Percentiles rank a stretch among this genome's conserved stretches.
Evolutionary conservation across 2,329 filamentous ascomycete species (phyloP).

Genomic region (Fusarium sp.): DNA sequence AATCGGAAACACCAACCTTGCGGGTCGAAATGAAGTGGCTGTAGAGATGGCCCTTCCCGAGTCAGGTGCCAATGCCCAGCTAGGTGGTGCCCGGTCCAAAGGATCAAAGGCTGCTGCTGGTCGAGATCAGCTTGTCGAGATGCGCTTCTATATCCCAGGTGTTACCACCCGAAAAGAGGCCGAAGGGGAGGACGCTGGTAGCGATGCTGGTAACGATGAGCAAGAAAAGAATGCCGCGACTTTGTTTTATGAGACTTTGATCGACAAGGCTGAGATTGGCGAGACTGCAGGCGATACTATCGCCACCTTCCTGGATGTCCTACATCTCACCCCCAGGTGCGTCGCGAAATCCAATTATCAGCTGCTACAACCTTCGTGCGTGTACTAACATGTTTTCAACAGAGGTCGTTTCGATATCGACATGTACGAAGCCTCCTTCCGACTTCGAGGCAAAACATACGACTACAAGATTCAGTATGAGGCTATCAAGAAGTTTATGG

Average conservation of each 20-base stretch:
- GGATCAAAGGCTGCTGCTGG: slow-evolving; percentile 92
- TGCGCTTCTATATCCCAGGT: slow-evolving; percentile 98
- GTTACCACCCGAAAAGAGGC: slow-evolving; percentile 81
- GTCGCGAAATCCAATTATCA: slow-evolving; percentile 14
- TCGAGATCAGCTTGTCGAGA: slow-evolving; percentile 94
- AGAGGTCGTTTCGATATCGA: slow-evolving; percentile 99
- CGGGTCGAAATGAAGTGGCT: slow-evolving; percentile 96
- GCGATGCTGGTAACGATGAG: slow-evolving; percentile 60
- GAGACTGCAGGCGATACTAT: slow-evolving; percentile 99
- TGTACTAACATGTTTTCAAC: slow-evolving; percentile 36
- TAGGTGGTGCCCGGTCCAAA: slow-evolving; percentile 79
- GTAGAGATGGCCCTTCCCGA: slow-evolving; percentile 90
- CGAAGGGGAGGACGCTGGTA: slow-evolving; percentile 77
- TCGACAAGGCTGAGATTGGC: slow-evolving; percentile 98
- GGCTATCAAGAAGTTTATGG: slow-evolving; percentile 98
- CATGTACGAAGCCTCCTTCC: slow-evolving; percentile 98
- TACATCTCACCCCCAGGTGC: slow-evolving; percentile 94
- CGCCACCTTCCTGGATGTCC: slow-evolving; percentile 94
- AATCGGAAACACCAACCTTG: slow-evolving; percentile 96
- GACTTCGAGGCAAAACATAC: slow-evolving; percentile 97
- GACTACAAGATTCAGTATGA: slow-evolving; percentile 99
- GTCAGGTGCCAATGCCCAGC: slow-evolving; percentile 77
- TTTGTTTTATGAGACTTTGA: slow-evolving; percentile 97
- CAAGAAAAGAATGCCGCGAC: slow-evolving; percentile 95
- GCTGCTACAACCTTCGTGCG: not conserved